These are phyloP conservation scores for Westerdykella sp. DNA, from an alignment of 2,329 filamentous ascomycete species.

Conservation along the genomic window DNA sequence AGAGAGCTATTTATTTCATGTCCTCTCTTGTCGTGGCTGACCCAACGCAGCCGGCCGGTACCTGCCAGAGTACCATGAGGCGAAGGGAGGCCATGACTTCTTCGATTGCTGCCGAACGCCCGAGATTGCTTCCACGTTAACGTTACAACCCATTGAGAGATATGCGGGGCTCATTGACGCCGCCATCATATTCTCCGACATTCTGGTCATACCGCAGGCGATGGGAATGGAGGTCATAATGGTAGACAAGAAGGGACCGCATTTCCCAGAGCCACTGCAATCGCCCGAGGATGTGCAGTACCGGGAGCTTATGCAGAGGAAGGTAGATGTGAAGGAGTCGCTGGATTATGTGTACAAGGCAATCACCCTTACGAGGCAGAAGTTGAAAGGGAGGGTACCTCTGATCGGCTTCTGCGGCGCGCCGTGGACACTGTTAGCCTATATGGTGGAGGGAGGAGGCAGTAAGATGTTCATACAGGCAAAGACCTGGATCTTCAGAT, in stretches of 20 bases:
- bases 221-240: conserved; percentile 99
- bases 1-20: conserved; percentile 12
- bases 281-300: conserved; percentile 81
- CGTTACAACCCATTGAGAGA: conserved; percentile 89
- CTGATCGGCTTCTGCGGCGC: conserved; percentile 95
- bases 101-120: conserved; percentile 95
- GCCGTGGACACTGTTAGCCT: conserved; percentile 94
- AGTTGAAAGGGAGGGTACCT: conserved; percentile 81
- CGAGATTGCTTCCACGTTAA: conserved; percentile 87
- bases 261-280: conserved; percentile 80
- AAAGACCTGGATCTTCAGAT: conserved; percentile 96
- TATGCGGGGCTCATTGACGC: conserved; percentile 87
- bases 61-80: conserved; percentile 94
- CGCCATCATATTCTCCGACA: conserved; percentile 98
- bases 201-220: conserved; percentile 93
- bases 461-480: conserved; percentile 90
- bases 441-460: conserved; percentile 97
- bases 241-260: conserved; percentile 93
- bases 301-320: conserved; percentile 62
- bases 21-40: conserved; percentile 57
- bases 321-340: conserved; percentile 79
- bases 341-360: conserved; percentile 94
- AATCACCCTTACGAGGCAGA: conserved; percentile 82
- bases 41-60: conserved; percentile 76
- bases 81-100: conserved; percentile 85